A percentile compares a stretch with the other conserved stretches of the same genome.
These are phyloP conservation scores for Echeveria elegans DNA, from an alignment of 164 flowering plant species.

Conservation along the genomic window DNA sequence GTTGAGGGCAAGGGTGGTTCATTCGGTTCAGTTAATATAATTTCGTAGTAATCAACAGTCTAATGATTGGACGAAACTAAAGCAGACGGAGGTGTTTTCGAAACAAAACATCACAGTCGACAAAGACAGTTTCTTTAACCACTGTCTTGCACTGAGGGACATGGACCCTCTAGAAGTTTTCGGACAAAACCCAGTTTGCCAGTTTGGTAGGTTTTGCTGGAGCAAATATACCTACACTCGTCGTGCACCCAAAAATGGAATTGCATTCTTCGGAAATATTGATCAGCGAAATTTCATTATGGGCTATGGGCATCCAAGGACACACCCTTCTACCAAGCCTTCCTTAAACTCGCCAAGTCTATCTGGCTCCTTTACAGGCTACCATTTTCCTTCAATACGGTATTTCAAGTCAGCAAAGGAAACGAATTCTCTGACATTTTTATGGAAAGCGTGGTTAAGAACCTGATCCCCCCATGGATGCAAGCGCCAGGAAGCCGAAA, in stretches of 20 bases:
- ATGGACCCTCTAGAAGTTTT: conserved; percentile 76
- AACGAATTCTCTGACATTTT: conserved; percentile 79
- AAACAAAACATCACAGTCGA: conserved; percentile 22
- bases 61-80: too few relatives aligned
- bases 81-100: too few relatives aligned
- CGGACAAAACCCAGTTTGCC: conserved; percentile 71
- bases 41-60: too few relatives aligned
- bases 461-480: conserved; percentile 43
- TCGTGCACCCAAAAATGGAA: conserved; percentile 91
- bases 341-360: conserved; percentile 76
- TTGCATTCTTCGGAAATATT: conserved; percentile 80
- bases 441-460: conserved; percentile 84
- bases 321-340: conserved; percentile 95
- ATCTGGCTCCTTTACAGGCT: conserved; percentile 85
- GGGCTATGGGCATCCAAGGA: conserved; percentile 93
- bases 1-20: too few relatives aligned
- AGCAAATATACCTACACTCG: conserved; percentile 63
- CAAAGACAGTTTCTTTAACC: conserved; percentile 68
- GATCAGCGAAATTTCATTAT: conserved; percentile 72
- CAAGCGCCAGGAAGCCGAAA: conserved; percentile 40
- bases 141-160: conserved; percentile 59
- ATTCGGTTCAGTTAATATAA: too few relatives aligned
- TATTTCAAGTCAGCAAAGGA: conserved; percentile 76
- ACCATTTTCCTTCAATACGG: conserved; percentile 76
- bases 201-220: conserved; percentile 74